phyloP scores from a whole-genome alignment of 2,329 filamentous ascomycete species.

The Sporothrix variecibatus region DNA sequence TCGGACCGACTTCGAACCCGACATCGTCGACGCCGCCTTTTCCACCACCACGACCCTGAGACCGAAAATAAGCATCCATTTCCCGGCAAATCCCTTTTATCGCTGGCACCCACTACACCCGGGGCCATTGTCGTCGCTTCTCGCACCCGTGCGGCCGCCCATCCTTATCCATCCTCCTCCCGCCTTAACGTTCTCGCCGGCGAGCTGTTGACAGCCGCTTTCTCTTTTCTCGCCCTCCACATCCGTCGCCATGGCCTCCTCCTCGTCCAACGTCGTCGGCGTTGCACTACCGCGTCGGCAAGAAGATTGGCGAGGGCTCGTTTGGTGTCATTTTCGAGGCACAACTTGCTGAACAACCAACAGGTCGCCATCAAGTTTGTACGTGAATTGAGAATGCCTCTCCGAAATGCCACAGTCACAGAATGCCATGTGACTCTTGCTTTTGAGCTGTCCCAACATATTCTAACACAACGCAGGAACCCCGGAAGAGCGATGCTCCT shows the following conservation, averaged over 20 bases:
- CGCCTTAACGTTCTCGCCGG: not conserved
- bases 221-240: not conserved
- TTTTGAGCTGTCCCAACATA: not conserved
- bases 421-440: not conserved
- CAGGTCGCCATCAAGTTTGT: slow-evolving; percentile 99
- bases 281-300: slow-evolving; percentile 99
- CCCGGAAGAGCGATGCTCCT: slow-evolving; percentile 96
- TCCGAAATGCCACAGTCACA: not conserved
- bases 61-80: slow-evolving; percentile 7
- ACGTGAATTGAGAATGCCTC: slow-evolving; percentile 29
- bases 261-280: slow-evolving; percentile 94
- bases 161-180: not conserved
- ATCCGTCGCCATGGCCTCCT: slow-evolving; percentile 68
- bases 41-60: not conserved
- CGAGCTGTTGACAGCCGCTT: slow-evolving; percentile 16
- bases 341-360: slow-evolving; percentile 98
- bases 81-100: not conserved
- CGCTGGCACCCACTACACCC: slow-evolving; percentile 1
- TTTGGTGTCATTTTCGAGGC: slow-evolving; percentile 98
- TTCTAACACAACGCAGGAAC: slow-evolving; percentile 65
- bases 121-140: not conserved
- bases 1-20: not conserved
- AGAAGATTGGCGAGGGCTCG: slow-evolving; percentile 98
- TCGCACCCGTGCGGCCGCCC: not conserved
- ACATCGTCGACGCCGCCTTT: not conserved